A percentile compares a stretch with the other conserved stretches of the same genome.
phyloP scores from a whole-genome alignment of 1,284 basidiomycete species.

The Takashimella koratensis region DNA sequence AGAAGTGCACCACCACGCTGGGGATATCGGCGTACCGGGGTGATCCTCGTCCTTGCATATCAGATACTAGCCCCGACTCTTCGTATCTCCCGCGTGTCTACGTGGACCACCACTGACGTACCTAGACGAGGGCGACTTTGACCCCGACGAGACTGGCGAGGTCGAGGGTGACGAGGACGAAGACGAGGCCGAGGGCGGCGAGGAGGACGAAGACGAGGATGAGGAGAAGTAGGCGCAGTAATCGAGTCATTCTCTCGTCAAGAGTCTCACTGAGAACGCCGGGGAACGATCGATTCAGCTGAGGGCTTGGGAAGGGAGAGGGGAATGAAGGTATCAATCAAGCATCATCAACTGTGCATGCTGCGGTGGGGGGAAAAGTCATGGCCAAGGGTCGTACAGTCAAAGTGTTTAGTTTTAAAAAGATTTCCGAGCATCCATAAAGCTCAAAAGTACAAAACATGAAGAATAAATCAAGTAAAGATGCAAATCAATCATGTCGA shows the following conservation, averaged over 20 bases:
- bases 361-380: not conserved
- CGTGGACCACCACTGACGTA: too few species aligned
- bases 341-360: not conserved
- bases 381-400: not conserved
- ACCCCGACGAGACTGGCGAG: constrained; percentile 14
- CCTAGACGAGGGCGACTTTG: constrained; percentile 16
- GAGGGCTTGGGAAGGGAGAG: not conserved
- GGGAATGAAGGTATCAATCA: not conserved
- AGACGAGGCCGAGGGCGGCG: constrained; percentile 18
- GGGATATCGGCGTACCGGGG: too few species aligned
- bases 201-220: constrained; percentile 30
- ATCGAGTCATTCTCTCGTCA: not conserved
- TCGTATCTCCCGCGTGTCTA: too few species aligned
- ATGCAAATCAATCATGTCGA: too few species aligned
- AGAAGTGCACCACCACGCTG: too few species aligned
- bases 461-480: too few species aligned
- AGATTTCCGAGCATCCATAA: too few species aligned
- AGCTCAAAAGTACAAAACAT: too few species aligned
- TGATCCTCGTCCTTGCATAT: too few species aligned
- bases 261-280: too few species aligned
- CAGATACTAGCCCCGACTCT: too few species aligned
- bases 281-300: constrained; percentile 1
- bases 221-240: constrained; percentile 18
- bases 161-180: constrained; percentile 19
- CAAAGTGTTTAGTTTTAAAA: too few species aligned